These are phyloP conservation scores for Plantago ovata DNA, from an alignment of 257 asterid genomes.

Conservation along the genomic window DNA sequence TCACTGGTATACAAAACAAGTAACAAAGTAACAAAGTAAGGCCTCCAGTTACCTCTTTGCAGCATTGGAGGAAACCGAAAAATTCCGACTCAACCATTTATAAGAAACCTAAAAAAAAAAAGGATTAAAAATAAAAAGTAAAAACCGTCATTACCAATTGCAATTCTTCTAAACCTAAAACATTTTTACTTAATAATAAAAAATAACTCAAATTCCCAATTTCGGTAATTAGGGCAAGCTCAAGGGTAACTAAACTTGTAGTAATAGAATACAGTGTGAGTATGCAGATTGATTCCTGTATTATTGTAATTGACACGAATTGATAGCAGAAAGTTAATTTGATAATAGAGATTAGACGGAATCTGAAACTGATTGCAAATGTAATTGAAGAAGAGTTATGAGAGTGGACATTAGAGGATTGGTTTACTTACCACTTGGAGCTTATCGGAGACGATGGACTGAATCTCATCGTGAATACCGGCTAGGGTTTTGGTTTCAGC, in stretches of 20 bases:
- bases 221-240: neutral
- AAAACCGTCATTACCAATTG: no score
- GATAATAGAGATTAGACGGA: no score
- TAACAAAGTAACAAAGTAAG: neutral
- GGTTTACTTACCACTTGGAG: slow-evolving; percentile 77
- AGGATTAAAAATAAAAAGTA: neutral
- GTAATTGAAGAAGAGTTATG: neutral
- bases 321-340: no score
- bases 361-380: neutral
- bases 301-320: neutral
- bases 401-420: slow-evolving; percentile 8
- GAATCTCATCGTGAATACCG: slow-evolving; percentile 73
- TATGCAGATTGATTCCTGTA: no score
- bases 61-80: slow-evolving; percentile 75
- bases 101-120: slow-evolving; percentile 65
- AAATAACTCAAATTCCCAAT: neutral
- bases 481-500: slow-evolving; percentile 61
- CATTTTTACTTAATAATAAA: neutral
- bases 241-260: no score
- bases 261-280: no score
- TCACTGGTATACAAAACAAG: slow-evolving; percentile 8
- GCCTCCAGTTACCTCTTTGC: slow-evolving; percentile 66
- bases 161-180: neutral
- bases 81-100: slow-evolving; percentile 95
- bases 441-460: slow-evolving; percentile 72